These are phyloP conservation scores for Quercus parvula DNA, from an alignment of 306 rosid species.

Conservation along the genomic window DNA sequence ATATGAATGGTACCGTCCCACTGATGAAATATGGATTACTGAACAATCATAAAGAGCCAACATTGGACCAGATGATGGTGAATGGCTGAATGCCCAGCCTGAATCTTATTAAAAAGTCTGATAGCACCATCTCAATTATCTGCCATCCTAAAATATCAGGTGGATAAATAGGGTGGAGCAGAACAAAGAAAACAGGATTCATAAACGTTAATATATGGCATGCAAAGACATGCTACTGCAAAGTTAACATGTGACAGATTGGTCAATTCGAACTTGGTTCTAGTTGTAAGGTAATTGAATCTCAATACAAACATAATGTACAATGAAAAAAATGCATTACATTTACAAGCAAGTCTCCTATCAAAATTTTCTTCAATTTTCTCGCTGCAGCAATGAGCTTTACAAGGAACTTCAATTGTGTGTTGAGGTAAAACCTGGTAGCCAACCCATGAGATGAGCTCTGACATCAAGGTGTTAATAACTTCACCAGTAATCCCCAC, in stretches of 20 bases:
- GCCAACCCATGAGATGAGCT: conserved; percentile 12
- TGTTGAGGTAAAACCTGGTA: conserved; percentile 1
- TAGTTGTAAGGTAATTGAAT: not conserved
- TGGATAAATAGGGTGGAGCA: no score
- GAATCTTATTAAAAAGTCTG: no score
- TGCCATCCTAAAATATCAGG: no score
- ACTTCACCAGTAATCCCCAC: conserved; percentile 86
- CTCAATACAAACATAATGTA: conserved; percentile 9
- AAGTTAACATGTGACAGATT: not conserved
- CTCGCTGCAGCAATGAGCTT: conserved; percentile 7
- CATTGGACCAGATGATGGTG: no score
- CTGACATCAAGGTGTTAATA: conserved; percentile 7
- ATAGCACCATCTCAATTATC: no score
- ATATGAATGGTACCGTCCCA: not conserved
- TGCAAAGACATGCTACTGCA: not conserved
- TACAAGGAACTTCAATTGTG: not conserved
- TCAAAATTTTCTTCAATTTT: not conserved
- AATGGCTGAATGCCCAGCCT: no score
- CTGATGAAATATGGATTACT: not conserved
- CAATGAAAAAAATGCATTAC: not conserved
- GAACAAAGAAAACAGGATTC: not conserved
- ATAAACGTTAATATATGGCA: no score
- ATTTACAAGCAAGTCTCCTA: not conserved
- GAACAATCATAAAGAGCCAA: not conserved
- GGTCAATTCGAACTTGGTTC: not conserved